Conservation (phyloP, 306 rosid species). For the Medicago arabica region DNA sequence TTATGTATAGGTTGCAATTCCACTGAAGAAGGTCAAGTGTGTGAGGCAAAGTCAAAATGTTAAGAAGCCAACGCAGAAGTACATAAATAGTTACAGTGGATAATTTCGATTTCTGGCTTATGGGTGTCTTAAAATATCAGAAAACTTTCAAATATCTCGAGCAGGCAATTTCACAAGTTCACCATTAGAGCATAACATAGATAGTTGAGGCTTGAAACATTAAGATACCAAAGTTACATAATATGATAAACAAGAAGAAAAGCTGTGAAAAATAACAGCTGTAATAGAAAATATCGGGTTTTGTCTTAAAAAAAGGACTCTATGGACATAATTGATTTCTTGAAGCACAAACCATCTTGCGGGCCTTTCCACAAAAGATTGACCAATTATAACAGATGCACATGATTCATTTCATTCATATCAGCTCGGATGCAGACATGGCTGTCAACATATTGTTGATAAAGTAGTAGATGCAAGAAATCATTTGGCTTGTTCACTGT, state of each 20-base stretch:
- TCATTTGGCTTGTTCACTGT: too few relatives aligned
- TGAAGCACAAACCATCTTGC: not conserved
- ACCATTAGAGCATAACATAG: not conserved
- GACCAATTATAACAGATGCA: not conserved
- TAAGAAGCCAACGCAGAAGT: slow-evolving; percentile 44
- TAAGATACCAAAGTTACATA: not conserved
- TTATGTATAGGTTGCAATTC: slow-evolving; percentile 39
- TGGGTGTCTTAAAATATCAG: slow-evolving; percentile 41
- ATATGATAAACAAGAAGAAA: not conserved
- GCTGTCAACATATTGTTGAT: slow-evolving; percentile 12
- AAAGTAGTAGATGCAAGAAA: slow-evolving; percentile 8
- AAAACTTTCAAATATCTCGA: slow-evolving; percentile 39
- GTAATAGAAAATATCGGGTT: not conserved
- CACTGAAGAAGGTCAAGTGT: slow-evolving; percentile 42
- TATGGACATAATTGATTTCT: not conserved
- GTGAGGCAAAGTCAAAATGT: slow-evolving; percentile 38
- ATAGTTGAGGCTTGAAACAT: slow-evolving; percentile 15
- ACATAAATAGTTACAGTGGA: slow-evolving; percentile 37
- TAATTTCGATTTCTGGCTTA: slow-evolving; percentile 49
- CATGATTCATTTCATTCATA: slow-evolving; percentile 1
- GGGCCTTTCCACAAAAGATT: not conserved
- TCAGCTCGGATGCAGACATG: slow-evolving; percentile 1
- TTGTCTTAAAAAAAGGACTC: not conserved
- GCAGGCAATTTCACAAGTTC: slow-evolving; percentile 39
- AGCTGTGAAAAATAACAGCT: not conserved